Evolutionary conservation across 1,284 basidiomycete species (phyloP), one percentile per base, ranked within the genome.

Genomic region (Apiotrichum domesticum): DNA sequence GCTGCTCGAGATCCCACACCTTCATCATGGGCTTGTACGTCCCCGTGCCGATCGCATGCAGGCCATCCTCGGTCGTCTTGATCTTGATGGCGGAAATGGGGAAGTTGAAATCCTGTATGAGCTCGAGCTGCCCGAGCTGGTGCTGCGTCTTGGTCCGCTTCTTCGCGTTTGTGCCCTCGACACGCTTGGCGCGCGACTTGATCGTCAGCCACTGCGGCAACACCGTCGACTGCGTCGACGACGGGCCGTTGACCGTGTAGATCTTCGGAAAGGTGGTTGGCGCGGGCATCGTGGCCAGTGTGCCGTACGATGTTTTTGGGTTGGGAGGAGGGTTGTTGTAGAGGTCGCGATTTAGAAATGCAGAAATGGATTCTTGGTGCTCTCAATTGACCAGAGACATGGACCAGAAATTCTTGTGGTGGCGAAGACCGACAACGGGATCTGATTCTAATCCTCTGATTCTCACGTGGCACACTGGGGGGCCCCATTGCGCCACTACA

Each of bases 1-100:
- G 82, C 73, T 97, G 88, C 72, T 91, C 87, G 49, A 98, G 79
- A 74, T 98, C 96, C 86, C 90, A 99, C 3, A 95, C 90, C 60
- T 90, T 84, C 74, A 98, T 93, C 74, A 96, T 91, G 1, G 96
- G 96, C 78, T 99, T 99, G 79, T 99, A 99, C 2, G 90, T 92
- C 21, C 96, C 96, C 8, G 95, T 98, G 0, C 91, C 95, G 57
- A 98, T 83, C 11, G 87, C 87, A 82, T 94, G 87, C 65, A 88
- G 86, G 3, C 96, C 95, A 74, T 98, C 95, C 41, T 86, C 80
- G 2, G 94, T 98, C 6, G 88, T 88, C 75, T 86, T 90, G 68
- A 99, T 83, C 68, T 85, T 86, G 75, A 92, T 95, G 70, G 90
- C 92, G 10, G 94, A 93, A 72, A 97, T 92, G 8, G 96, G 94